phyloP scores from a whole-genome alignment of 2,329 filamentous ascomycete genomes.

The Colletotrichum sp. region DNA sequence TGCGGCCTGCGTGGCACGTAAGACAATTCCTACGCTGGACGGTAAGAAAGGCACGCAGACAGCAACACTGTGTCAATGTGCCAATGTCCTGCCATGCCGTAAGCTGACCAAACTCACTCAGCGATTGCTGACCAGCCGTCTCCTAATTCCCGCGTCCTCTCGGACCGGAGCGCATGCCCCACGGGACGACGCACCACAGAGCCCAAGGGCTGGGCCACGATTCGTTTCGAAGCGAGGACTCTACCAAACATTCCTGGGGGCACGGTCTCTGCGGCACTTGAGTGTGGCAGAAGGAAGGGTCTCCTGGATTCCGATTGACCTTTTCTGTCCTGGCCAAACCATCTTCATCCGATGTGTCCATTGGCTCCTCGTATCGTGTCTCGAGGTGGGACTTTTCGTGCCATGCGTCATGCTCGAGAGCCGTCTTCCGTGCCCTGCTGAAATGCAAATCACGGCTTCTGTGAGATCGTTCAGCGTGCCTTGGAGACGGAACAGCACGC shows the following conservation, averaged over 20 bases:
- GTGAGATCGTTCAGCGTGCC: background rate
- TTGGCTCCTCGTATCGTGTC: background rate
- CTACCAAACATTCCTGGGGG: slow-evolving; percentile 10
- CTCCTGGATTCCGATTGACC: background rate
- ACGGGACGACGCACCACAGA: background rate
- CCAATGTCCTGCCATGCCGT: background rate
- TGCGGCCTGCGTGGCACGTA: background rate
- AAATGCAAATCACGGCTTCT: background rate
- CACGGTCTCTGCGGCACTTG: slow-evolving; percentile 3
- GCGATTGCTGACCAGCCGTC: background rate
- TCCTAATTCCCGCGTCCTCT: background rate
- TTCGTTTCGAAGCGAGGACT: slow-evolving; percentile 4
- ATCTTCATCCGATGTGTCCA: background rate
- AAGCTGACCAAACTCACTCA: background rate
- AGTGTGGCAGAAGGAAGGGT: background rate
- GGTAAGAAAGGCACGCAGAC: background rate
- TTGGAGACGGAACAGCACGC: background rate
- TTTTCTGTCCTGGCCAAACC: background rate
- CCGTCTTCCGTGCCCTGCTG: background rate
- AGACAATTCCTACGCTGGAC: background rate
- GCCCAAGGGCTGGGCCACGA: background rate
- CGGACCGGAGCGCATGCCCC: background rate
- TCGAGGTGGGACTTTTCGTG: background rate
- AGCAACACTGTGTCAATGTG: background rate
- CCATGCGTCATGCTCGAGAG: slow-evolving; percentile 8